Base-by-base conservation (phyloP, 768 basidiomycete genomes). In the Saitozyma podzolica region DNA sequence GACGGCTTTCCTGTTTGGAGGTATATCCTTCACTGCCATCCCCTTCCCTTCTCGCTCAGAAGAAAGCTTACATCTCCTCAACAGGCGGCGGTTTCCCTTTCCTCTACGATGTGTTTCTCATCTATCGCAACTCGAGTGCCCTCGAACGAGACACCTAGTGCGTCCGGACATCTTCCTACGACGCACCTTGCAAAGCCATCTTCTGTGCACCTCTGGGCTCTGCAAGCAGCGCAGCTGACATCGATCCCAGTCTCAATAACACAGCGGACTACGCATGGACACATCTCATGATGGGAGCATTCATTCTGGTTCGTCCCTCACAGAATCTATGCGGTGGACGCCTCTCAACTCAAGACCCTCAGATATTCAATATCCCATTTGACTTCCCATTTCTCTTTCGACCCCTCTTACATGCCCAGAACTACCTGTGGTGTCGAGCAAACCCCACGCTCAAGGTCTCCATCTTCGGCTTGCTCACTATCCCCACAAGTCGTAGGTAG, bases 261-360 rank as follows among this genome's bases (percentile, higher is more conserved):
- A 79, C 76, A 1, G 71, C 74, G 6, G 67, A 77, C 29, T 79
- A 79, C 48, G 73, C 76, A 5, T 79, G 78, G 78, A 62, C 72
- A 14, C 73, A 77, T 49, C 6, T 79, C 40, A 69, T 74, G 68
- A 59, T 79, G 8, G 76, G 57, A 6, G 14, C 39, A 3, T 65
- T 73, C 56, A 77, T 79, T 37, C 48, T 65, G 16, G 76, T 75
- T 37, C 50, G 74, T 73, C 29, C 19, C 55, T 13, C 47, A 17
- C 19, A 50, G 17, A 0, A 29, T 48, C 9, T 41, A 40, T 39
- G n/a, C 9, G 50, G 42, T 40, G 41, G 20, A 45, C n/a, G 13
- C 7, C 19, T 41, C 6, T 29, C 0, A 56, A 29, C 29, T 29
- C 29, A 29, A 29, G 29, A 29, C 29, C 29, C 29, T 29, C 29